Evolutionary conservation across 495 filamentous ascomycete genomes (phyloP).

Genomic region (Achaetomiella virescens): DNA sequence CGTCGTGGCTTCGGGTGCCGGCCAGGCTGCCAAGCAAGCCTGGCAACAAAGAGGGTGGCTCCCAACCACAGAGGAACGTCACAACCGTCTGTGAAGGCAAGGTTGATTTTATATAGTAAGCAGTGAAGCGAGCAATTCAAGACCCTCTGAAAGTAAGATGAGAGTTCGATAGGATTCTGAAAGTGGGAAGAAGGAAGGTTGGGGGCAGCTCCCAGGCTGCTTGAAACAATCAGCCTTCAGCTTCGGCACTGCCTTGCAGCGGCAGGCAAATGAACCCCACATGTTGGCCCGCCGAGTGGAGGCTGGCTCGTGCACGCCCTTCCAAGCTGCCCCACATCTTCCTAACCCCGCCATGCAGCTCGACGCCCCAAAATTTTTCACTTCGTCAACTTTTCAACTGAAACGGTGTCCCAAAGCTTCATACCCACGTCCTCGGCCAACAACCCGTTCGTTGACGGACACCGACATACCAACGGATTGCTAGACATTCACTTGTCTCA

Average conservation of each 20-base stretch:
- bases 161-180: too few relatives aligned
- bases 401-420: neutral
- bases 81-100: too few relatives aligned
- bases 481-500: constrained; percentile 7
- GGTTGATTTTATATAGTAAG: too few relatives aligned
- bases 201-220: too few relatives aligned
- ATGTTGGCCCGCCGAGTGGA: neutral
- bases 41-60: neutral
- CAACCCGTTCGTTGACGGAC: neutral
- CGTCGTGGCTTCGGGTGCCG: neutral
- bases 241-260: neutral
- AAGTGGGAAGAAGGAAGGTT: too few relatives aligned
- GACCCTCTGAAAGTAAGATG: too few relatives aligned
- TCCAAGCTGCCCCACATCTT: neutral
- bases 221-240: too few relatives aligned
- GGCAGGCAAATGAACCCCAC: neutral
- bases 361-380: constrained; percentile 8
- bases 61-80: too few relatives aligned
- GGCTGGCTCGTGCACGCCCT: neutral
- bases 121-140: too few relatives aligned
- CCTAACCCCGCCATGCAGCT: constrained; percentile 10
- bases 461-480: neutral
- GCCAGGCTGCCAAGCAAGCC: neutral
- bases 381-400: neutral
- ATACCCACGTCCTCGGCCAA: neutral